Evolutionary conservation across 306 rosid species (phyloP).

Genomic region (Ormosia emarginata): DNA sequence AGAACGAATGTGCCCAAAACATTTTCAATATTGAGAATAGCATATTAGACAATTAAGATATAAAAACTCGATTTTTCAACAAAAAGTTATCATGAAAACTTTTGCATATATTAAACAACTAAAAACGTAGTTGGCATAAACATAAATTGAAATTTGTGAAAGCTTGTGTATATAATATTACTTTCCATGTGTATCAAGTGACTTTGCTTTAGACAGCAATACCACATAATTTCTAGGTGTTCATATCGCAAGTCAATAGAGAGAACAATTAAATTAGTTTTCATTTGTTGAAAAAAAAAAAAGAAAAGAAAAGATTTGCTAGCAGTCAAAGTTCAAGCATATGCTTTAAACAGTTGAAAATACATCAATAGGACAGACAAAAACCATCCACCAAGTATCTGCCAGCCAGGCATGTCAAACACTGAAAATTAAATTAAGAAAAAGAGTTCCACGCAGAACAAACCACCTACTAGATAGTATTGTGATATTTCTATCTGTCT

Average conservation of each 20-base stretch:
- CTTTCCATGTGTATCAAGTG: neutral
- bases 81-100: neutral
- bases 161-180: neutral
- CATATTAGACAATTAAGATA: neutral
- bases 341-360: neutral
- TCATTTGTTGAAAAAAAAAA: neutral
- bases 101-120: neutral
- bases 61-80: neutral
- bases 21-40: constrained; percentile 10
- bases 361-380: neutral
- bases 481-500: neutral
- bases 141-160: neutral
- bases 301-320: neutral
- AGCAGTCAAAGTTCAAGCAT: neutral
- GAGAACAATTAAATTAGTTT: neutral
- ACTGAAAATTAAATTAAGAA: constrained; percentile 7
- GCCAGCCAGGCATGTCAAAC: neutral
- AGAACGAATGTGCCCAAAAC: neutral
- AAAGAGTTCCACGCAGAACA: neutral
- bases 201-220: neutral
- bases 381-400: neutral
- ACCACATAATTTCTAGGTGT: neutral
- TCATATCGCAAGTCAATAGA: neutral
- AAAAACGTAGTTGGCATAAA: neutral
- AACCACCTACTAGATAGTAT: neutral